A percentile compares a stretch with the other conserved stretches of the same genome.
These are phyloP conservation scores for Oemleria cerasiformis DNA, from an alignment of 306 rosid genomes.

Conservation along the genomic window DNA sequence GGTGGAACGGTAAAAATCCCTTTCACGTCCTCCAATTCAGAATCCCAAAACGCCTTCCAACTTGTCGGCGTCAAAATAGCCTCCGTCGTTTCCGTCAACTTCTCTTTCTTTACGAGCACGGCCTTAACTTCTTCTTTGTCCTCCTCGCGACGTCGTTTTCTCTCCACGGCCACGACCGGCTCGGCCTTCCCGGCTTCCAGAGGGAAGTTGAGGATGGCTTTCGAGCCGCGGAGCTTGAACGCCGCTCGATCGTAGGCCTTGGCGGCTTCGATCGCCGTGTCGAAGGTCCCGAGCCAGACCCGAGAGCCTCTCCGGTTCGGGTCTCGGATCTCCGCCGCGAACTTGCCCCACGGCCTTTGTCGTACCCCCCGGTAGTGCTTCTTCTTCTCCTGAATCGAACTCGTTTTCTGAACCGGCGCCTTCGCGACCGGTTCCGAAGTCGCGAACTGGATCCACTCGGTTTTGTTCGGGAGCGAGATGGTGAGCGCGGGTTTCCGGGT, in stretches of 20 bases:
- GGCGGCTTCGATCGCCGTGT: constrained; percentile 80
- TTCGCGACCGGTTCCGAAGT: constrained; percentile 21
- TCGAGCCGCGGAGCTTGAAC: constrained; percentile 71
- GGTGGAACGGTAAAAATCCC: constrained; percentile 62
- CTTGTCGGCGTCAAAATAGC: constrained; percentile 63
- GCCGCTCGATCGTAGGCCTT: constrained; percentile 83
- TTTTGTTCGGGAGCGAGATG: constrained; percentile 57
- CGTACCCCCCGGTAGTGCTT: constrained; percentile 70
- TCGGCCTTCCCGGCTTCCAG: constrained; percentile 42
- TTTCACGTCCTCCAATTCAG: constrained; percentile 32
- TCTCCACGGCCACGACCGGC: constrained; percentile 5
- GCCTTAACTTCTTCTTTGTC: constrained; percentile 27
- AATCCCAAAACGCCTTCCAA: constrained; percentile 68
- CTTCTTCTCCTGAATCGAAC: constrained; percentile 11
- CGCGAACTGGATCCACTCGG: constrained; percentile 62
- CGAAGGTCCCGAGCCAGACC: constrained; percentile 84
- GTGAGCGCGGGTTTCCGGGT: constrained; percentile 51
- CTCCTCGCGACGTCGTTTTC: constrained; percentile 44
- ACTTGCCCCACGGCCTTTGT: constrained; percentile 84
- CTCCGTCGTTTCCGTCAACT: constrained; percentile 21
- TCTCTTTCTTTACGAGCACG: constrained; percentile 51
- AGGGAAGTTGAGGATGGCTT: constrained; percentile 81
- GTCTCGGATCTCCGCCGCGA: constrained; percentile 85
- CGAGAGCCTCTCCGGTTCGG: constrained; percentile 73
- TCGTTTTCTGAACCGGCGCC: background rate